Base-by-base conservation (phyloP, 352 stramenopile species). In the Phytophthora quininea region DNA sequence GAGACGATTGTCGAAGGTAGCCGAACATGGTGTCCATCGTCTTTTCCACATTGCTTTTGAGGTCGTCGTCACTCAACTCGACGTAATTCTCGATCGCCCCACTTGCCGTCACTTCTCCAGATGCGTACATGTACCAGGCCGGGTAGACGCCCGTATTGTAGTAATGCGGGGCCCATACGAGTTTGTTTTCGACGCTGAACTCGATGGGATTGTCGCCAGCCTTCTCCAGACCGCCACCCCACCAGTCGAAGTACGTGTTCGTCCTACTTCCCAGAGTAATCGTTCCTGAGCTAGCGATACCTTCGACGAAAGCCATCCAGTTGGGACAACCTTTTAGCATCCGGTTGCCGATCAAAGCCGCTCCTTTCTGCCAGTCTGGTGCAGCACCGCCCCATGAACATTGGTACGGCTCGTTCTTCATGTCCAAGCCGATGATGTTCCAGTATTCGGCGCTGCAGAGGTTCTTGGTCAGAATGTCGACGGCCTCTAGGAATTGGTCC, bases 21-120 rank as follows among this genome's bases (percentile, higher is more conserved):
- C 80, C 82, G 55, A 90, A 90, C 82, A 90, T 90, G 37, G 64
- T 65, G 46, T 87, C 69, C 62, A 87, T 84, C 11, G 82, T 90
- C 37, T 58, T 69, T 66, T 84, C 66, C 6, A 90, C 75, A 35
- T 86, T 86, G 42, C 43, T 46, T 49, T 81, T 75, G n/a, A 90
- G 64, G n/a, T 54, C 69, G 29, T 56, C 55, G 50, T 90, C 77
- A 40, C 73, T 71, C 33, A 90, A 64, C 45, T 90, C 82, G 3
- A 79, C 53, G 37, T 76, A 86, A 42, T 47, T 64, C 4, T 49
- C 42, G 15, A 85, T 73, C 2, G 57, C 60, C 29, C 54, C 68
- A 29, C 54, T 57, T 0, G 59, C 48, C 6, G 49, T 57, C 1
- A 55, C 27, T 1, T 35, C 60, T 45, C 82, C 75, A 0, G 67